These are phyloP conservation scores for Penicillium paneum DNA, from an alignment of 2,329 filamentous ascomycete species.

Conservation along the genomic window DNA sequence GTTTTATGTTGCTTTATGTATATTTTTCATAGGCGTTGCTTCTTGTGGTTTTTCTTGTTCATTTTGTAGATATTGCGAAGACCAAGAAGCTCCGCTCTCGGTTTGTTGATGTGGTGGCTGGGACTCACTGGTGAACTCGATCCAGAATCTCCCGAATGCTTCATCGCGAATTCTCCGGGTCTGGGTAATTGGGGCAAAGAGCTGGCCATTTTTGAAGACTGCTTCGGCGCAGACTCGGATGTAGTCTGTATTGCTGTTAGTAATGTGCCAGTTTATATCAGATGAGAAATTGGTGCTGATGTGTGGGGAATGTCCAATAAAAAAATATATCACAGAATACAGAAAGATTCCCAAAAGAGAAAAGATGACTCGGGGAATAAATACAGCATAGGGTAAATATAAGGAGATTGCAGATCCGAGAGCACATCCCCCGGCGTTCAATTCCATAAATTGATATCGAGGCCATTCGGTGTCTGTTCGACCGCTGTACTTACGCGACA, in stretches of 20 bases:
- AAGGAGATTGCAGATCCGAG: neutral
- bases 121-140: constrained; percentile 36
- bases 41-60: no score
- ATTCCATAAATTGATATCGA: neutral
- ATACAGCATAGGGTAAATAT: no score
- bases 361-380: neutral
- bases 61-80: neutral
- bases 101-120: neutral
- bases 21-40: no score
- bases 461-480: neutral
- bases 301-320: neutral
- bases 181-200: constrained; percentile 35
- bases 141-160: constrained; percentile 43
- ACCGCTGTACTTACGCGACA: constrained; percentile 26
- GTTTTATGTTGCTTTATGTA: neutral
- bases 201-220: constrained; percentile 33
- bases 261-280: neutral
- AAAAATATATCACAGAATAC: neutral
- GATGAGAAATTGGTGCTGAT: neutral
- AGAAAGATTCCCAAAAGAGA: neutral
- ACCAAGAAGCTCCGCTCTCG: neutral
- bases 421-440: neutral
- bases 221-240: constrained; percentile 31
- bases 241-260: constrained; percentile 31
- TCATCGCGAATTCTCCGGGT: constrained; percentile 36